Evolutionary conservation across 1,139 yeast species (phyloP).

Genomic region (Ogataea hybrid): DNA sequence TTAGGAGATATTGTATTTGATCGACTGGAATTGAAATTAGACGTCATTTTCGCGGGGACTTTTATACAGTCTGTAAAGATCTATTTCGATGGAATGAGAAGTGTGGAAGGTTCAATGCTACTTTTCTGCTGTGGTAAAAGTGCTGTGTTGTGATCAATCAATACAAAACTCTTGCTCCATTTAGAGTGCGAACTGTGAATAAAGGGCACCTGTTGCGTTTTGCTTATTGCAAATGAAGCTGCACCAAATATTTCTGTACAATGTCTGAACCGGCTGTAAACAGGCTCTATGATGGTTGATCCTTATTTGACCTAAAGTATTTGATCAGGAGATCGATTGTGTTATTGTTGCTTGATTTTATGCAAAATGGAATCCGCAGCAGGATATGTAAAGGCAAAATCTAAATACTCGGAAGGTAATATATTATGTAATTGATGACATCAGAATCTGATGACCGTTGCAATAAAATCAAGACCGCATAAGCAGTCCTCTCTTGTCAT

Average conservation of each 20-base stretch:
- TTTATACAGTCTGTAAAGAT: not conserved
- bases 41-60: slow-evolving; percentile 1
- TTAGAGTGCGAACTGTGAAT: not conserved
- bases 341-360: slow-evolving; percentile 2
- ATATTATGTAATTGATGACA: not conserved
- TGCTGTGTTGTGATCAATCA: not conserved
- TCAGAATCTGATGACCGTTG: not conserved
- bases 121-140: no score
- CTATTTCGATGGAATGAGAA: not conserved
- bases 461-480: no score
- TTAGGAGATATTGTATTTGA: slow-evolving; percentile 2
- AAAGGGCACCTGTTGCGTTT: slow-evolving; percentile 1
- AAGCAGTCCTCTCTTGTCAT: no score
- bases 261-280: not conserved
- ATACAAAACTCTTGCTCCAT: slow-evolving; percentile 1
- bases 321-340: not conserved
- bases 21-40: slow-evolving; percentile 4
- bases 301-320: not conserved
- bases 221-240: not conserved
- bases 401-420: slow-evolving; percentile 2
- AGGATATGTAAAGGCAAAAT: slow-evolving; percentile 11
- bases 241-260: not conserved
- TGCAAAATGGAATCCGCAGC: slow-evolving; percentile 8
- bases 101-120: no score
- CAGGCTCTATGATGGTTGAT: no score